These are phyloP conservation scores for Penicillium canescens DNA, from an alignment of 495 filamentous ascomycete genomes.

Conservation along the genomic window DNA sequence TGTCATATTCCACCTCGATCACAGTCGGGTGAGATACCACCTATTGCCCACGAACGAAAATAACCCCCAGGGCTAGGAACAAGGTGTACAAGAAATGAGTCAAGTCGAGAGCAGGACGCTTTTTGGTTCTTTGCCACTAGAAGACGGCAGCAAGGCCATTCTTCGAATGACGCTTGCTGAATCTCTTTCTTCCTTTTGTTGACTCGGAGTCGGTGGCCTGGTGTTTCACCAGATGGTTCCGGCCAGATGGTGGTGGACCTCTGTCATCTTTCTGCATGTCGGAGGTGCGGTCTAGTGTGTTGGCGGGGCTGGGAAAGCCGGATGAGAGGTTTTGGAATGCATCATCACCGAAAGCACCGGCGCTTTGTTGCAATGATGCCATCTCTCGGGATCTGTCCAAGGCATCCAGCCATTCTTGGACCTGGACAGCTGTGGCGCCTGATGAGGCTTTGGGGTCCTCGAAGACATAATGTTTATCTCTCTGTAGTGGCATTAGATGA, in stretches of 20 bases:
- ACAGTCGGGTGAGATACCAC: too few species aligned
- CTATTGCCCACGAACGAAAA: too few species aligned
- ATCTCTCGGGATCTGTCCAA: slow-evolving; percentile 81
- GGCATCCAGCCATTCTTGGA: slow-evolving; percentile 85
- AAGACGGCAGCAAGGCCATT: slow-evolving; percentile 85
- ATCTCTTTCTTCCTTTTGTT: slow-evolving; percentile 69
- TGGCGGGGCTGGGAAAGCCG: slow-evolving; percentile 70
- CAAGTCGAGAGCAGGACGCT: slow-evolving; percentile 1
- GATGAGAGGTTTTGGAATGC: slow-evolving; percentile 69
- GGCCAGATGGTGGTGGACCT: slow-evolving; percentile 29
- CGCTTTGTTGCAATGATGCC: slow-evolving; percentile 67
- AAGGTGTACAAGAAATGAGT: neutral
- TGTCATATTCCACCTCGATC: neutral
- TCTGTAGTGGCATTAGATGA: slow-evolving; percentile 49
- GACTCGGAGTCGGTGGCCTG: slow-evolving; percentile 54
- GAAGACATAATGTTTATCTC: slow-evolving; percentile 88
- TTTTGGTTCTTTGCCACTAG: slow-evolving; percentile 29
- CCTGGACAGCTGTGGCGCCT: slow-evolving; percentile 49
- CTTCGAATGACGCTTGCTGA: slow-evolving; percentile 88
- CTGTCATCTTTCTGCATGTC: slow-evolving; percentile 36
- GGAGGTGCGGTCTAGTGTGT: slow-evolving; percentile 64
- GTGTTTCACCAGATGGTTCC: slow-evolving; percentile 50
- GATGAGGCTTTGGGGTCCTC: slow-evolving; percentile 78
- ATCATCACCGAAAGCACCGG: slow-evolving; percentile 63
- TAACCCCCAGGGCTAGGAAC: too few species aligned